Percentiles rank a stretch among this genome's conserved stretches.
Conservation (phyloP, 768 basidiomycete species). For the Lentinula detonsa region DNA sequence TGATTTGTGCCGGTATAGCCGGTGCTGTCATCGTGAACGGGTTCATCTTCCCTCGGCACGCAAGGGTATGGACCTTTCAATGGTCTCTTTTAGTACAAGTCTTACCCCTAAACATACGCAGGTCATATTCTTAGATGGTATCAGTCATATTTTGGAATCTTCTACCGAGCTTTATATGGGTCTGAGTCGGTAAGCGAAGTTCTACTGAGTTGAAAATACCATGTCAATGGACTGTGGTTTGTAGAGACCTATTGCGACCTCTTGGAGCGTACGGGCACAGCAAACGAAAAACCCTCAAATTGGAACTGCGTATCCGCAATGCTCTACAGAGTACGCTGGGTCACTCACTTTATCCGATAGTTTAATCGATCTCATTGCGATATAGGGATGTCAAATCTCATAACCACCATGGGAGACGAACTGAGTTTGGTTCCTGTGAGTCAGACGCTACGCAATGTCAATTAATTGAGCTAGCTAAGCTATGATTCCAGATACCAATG, state of each 20-base stretch:
- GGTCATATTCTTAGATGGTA: slow-evolving; percentile 36
- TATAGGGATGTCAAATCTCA: slow-evolving; percentile 24
- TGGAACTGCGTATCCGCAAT: slow-evolving; percentile 37
- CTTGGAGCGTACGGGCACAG: slow-evolving; percentile 19
- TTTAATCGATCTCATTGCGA: background rate
- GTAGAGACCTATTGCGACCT: slow-evolving; percentile 27
- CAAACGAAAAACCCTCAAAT: slow-evolving; percentile 27
- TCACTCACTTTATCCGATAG: background rate
- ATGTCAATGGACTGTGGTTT: background rate
- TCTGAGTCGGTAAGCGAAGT: slow-evolving; percentile 27
- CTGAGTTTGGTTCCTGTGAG: slow-evolving; percentile 41
- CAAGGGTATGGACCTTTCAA: slow-evolving; percentile 24
- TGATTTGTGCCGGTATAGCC: slow-evolving; percentile 40
- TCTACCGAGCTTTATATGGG: slow-evolving; percentile 38
- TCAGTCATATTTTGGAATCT: slow-evolving; percentile 29
- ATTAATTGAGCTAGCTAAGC: background rate
- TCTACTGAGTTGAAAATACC: background rate
- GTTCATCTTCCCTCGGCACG: slow-evolving; percentile 40
- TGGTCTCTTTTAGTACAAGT: background rate
- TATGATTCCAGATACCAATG: slow-evolving; percentile 32
- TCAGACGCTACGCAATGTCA: background rate
- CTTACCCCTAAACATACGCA: slow-evolving; percentile 8
- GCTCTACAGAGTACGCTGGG: slow-evolving; percentile 24
- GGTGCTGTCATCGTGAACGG: slow-evolving; percentile 38
- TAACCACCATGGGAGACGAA: slow-evolving; percentile 39